Conservation (phyloP, 371 early-diverging fungal genomes). For the Mortierella sp. region DNA sequence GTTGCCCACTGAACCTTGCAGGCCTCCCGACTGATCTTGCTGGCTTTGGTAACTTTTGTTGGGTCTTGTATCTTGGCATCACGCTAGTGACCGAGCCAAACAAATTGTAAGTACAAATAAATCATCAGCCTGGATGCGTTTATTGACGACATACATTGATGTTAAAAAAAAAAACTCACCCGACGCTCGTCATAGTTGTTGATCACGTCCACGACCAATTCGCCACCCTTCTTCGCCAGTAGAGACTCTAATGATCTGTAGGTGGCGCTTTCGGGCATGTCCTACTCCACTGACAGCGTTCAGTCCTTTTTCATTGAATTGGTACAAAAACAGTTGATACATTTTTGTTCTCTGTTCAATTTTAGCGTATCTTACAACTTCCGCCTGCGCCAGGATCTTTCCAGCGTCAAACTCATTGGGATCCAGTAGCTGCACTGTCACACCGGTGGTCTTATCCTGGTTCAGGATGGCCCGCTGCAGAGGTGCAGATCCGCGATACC, state of each 20-base stretch:
- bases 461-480: slow-evolving; percentile 89
- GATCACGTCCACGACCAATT: slow-evolving; percentile 71
- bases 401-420: slow-evolving; percentile 88
- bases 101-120: background rate
- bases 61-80: slow-evolving; percentile 75
- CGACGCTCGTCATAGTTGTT: slow-evolving; percentile 65
- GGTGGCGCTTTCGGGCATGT: slow-evolving; percentile 54
- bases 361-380: slow-evolving; percentile 61
- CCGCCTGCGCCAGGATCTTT: slow-evolving; percentile 77
- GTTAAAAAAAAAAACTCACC: slow-evolving; percentile 32
- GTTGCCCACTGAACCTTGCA: slow-evolving; percentile 70
- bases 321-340: too few relatives aligned
- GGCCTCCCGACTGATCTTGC: slow-evolving; percentile 72
- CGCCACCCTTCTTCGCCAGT: slow-evolving; percentile 74
- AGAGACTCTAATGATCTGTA: slow-evolving; percentile 62
- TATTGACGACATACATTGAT: background rate
- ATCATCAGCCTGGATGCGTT: background rate
- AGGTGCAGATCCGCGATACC: slow-evolving; percentile 94
- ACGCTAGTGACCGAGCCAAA: slow-evolving; percentile 27
- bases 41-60: slow-evolving; percentile 75
- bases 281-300: too few relatives aligned
- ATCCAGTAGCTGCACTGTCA: slow-evolving; percentile 89
- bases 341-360: too few relatives aligned
- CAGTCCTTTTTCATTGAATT: too few relatives aligned
- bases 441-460: slow-evolving; percentile 82